Evolutionary conservation across 139 green algal genomes (phyloP), one percentile per base, ranked within the genome.

Genomic region (Gonium pectorale): DNA sequence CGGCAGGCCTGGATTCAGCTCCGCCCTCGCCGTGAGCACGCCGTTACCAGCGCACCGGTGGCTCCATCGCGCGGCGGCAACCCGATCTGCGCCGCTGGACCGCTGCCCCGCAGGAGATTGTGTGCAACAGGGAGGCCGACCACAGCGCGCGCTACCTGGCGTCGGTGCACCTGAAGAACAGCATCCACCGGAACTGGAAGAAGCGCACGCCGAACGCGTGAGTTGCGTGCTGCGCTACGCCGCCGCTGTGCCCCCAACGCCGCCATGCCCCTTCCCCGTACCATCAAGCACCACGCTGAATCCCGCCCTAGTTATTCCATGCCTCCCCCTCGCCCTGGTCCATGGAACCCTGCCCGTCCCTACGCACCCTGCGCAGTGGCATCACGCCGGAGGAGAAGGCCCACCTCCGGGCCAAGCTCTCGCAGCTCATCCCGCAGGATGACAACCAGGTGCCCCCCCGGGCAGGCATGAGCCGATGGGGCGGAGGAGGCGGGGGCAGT

Each of bases 91-190:
- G 52, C 24, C 31, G 41, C 46, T 72, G 40, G 6, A 24, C 62
- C n/a, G n/a, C 19, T 41, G 62, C 7, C 26, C 52, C 77, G 78
- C 94, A 98, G 95, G 95, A 97, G 29, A 94, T 98, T 22, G 77
- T 98, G 44, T 82, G 70, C 43, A 93, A 83, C 73, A 88, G 88
- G 33, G 87, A 95, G 6, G 87, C 93, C 3, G 92, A 97, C 43
- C 91, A 95, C 73, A 94, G 93, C 63, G 94, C 90, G 0, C 89
- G 96, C 13, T 99, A 96, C 94, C 89, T 99, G 38, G 96, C 96
- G 8, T 88, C 89, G 2, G 91, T 98, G 24, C 94, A 98, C 38
- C 90, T 99, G 17, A 99, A 99, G 67, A 99, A 99, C 90, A 95
- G 56, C 52, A 91, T 98, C n/a, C 88, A 86, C 44, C 92, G 93